Evolutionary conservation across 2,329 filamentous ascomycete species (phyloP), one percentile per base, ranked within the genome.

Genomic region (Rhytidhysteron rufulum): DNA sequence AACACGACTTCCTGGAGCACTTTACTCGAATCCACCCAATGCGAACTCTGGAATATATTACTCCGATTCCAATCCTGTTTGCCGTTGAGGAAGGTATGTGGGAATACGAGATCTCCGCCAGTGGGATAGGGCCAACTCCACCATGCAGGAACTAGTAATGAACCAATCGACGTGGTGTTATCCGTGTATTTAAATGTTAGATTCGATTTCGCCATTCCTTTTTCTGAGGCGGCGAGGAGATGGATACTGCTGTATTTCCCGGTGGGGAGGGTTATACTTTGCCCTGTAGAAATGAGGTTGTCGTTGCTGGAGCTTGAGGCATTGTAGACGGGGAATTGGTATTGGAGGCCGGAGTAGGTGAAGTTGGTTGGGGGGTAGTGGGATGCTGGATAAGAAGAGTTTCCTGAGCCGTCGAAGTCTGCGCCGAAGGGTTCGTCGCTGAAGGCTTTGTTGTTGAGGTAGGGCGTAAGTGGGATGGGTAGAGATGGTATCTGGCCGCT

Each of bases 111-210:
- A 31, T 68, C 66, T 17, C 66, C 66, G 3, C 65, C 65, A 36
- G 64, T 62, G 2, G 65, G 66, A 48, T 68, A 67, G 3, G 65
- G 65, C 64, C 65, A 68, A 9, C 50, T 57, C 57, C 58, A 67
- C 55, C 59, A 68, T 5, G 65, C 62, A 21, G 64, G 60, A 3
- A 67, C 57, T 1, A 66, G 50, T 11, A 68, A 41, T 2, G 60
- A 49, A 13, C 49, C 51, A n/a, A 56, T 58, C 5, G 54, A 50
- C 2, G 57, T 63, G n/a, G 49, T 60, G 17, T 59, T 57, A 48
- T 70, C 67, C 0, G 55, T 50, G 40, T 68, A 70, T 2, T 57
- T 63, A 6, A 58, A 59, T 27, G 59, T 68, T n/a, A 70, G 45
- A 7, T 50, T 58, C 4, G 60, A 64, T 16, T 62, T 60, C 5